Percentiles rank a stretch among this genome's conserved stretches.
phyloP scores from a whole-genome alignment of 805 yeast genomes.

The Nakazawaea peltata region DNA sequence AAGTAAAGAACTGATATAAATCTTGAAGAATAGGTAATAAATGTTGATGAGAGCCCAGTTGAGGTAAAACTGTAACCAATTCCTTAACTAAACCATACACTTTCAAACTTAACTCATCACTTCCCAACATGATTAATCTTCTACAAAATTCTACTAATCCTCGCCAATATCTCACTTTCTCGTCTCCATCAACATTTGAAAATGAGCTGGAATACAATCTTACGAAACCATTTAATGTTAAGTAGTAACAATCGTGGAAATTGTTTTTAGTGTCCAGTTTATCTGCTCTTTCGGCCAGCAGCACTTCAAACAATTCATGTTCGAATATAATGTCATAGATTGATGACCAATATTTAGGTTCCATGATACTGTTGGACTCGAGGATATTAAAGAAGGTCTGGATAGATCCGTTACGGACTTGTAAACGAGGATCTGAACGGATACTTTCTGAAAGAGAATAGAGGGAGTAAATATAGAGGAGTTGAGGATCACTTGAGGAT shows the following conservation, averaged over 20 bases:
- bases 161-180: constrained; percentile 40
- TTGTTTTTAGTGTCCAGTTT: constrained; percentile 19
- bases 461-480: constrained; percentile 59
- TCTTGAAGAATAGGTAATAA: no score
- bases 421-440: constrained; percentile 50
- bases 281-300: background rate
- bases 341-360: constrained; percentile 50
- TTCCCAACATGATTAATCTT: constrained; percentile 28
- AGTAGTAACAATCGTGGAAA: constrained; percentile 53
- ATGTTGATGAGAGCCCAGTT: constrained; percentile 24
- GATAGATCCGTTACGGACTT: constrained; percentile 83
- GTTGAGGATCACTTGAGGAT: constrained; percentile 22
- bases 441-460: constrained; percentile 54
- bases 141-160: constrained; percentile 43
- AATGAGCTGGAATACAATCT: constrained; percentile 52
- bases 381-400: constrained; percentile 82
- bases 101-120: constrained; percentile 42
- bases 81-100: constrained; percentile 48
- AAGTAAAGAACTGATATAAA: constrained; percentile 45
- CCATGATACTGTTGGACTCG: constrained; percentile 51
- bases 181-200: constrained; percentile 22
- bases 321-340: constrained; percentile 57
- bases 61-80: constrained; percentile 24
- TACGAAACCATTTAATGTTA: constrained; percentile 59
- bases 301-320: constrained; percentile 28